Evolutionary conservation across 2,329 filamentous ascomycete genomes (phyloP).

Genomic region (Colletotrichum simmondsii): DNA sequence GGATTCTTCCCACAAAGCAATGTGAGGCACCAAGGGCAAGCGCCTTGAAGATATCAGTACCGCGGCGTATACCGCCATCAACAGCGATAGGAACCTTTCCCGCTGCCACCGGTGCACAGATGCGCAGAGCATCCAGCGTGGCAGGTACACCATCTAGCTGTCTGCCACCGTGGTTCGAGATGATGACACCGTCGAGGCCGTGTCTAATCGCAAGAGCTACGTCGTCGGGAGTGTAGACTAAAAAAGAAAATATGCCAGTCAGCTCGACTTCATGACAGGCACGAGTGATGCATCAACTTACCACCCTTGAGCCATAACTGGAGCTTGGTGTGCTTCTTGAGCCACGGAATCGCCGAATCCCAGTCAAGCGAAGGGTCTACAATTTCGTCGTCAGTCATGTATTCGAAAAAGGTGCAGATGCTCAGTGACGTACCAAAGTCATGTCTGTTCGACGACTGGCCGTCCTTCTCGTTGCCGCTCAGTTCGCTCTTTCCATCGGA

Average conservation of each 20-base stretch:
- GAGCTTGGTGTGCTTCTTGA: conserved; percentile 57
- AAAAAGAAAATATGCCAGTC: no score
- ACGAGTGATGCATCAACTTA: not conserved
- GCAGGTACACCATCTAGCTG: conserved; percentile 54
- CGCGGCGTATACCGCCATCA: conserved; percentile 65
- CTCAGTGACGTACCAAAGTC: not conserved
- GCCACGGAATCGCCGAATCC: conserved; percentile 60
- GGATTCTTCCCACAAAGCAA: conserved; percentile 17
- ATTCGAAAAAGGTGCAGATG: rapidly evolving
- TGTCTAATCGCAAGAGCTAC: conserved; percentile 48
- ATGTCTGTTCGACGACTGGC: not conserved
- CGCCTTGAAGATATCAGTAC: conserved; percentile 66
- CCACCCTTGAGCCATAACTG: conserved; percentile 51
- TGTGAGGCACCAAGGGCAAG: conserved; percentile 58
- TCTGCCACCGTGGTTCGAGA: conserved; percentile 77
- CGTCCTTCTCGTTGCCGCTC: not conserved
- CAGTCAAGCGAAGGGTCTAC: conserved; percentile 44
- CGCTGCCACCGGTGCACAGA: conserved; percentile 46
- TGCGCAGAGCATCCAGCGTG: conserved; percentile 57
- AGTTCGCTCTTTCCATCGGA: conserved; percentile 36
- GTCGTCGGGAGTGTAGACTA: conserved; percentile 48
- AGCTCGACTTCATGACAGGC: conserved; percentile 42
- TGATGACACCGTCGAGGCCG: conserved; percentile 74
- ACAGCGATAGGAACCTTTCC: conserved; percentile 61
- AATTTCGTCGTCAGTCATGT: not conserved